Conservation (phyloP, 139 green algal genomes). For the Volvox reticuliferus region DNA sequence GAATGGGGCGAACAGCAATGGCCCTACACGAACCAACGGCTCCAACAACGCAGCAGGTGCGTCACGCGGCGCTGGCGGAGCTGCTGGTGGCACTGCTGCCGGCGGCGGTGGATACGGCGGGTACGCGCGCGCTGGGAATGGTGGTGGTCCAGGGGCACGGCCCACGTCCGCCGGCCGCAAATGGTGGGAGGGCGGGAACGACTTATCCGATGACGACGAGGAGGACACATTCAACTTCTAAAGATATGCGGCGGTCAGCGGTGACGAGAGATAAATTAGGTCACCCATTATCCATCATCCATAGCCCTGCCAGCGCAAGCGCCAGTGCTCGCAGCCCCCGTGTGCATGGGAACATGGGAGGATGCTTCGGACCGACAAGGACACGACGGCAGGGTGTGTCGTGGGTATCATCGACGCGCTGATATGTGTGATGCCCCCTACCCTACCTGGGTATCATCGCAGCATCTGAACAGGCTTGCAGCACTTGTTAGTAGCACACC, state of each 20-base stretch:
- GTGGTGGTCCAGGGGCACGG: not conserved
- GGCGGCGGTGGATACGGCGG: not conserved
- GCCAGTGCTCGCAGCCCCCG: too few relatives aligned
- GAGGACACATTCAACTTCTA: conserved; percentile 34
- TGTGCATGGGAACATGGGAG: too few relatives aligned
- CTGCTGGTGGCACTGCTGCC: not conserved
- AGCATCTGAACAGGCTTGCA: too few relatives aligned
- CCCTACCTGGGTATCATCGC: too few relatives aligned
- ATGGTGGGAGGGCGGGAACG: conserved; percentile 20
- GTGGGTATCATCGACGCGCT: too few relatives aligned
- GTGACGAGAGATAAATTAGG: too few relatives aligned
- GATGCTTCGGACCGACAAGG: too few relatives aligned
- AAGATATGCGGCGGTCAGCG: not conserved
- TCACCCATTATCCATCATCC: too few relatives aligned
- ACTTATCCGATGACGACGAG: conserved; percentile 14
- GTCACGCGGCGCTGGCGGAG: not conserved
- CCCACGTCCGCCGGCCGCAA: not conserved
- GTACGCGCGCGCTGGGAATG: not conserved
- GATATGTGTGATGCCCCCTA: too few relatives aligned
- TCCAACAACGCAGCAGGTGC: not conserved
- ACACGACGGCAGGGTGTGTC: too few relatives aligned
- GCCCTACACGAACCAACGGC: not conserved
- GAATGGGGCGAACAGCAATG: not conserved
- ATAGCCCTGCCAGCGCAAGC: too few relatives aligned
- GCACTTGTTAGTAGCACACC: too few relatives aligned